Evolutionary conservation across 2,329 filamentous ascomycete species (phyloP), one percentile per base, ranked within the genome.

Genomic region (Penicillium sclerotigenum): DNA sequence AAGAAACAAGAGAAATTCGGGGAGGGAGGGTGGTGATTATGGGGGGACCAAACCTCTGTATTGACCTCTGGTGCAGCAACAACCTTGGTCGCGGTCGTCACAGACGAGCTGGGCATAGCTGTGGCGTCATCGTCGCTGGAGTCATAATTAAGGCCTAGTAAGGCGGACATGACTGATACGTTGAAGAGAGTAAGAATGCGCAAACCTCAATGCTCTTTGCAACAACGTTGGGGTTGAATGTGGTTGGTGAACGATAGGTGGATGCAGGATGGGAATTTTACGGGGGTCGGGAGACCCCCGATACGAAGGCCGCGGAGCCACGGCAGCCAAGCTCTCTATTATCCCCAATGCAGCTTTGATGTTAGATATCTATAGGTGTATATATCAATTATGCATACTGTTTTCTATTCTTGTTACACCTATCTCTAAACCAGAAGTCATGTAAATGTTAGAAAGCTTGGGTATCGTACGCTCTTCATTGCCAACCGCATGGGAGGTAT

Each of bases 11-110:
- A 37, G 11, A 16, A n/a, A 29, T 14, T 42, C 28, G 31, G 49
- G 20, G 22, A 37, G 26, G 48, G 20, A 24, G 38, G 26, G 48
- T 48, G 33, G 46, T 37, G 50, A 56, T 34, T 37, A 59, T 13
- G 51, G 57, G 68, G 69, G 69, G 74, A 80, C 79, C 79, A 79
- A 80, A 82, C 80, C 78, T 82, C 79, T 78, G 79, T 73, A 62
- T 79, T 79, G 61, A 82, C 79, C 66, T 82, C 79, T 61, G 80
- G 80, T 52, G 80, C 80, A 31, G 79, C 78, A 57, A 79, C 70
- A 49, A 82, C 65, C 52, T 69, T 68, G 43, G 71, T 71, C 47
- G 74, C 68, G 52, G 70, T 61, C 33, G 72, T 65, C 38, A 64
- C 65, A 34, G 65, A 66, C 46, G 62, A 61, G 52, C 64, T 59